These are phyloP conservation scores for Carex scoparia DNA, from an alignment of 176 grass and related monocot species.

Conservation along the genomic window DNA sequence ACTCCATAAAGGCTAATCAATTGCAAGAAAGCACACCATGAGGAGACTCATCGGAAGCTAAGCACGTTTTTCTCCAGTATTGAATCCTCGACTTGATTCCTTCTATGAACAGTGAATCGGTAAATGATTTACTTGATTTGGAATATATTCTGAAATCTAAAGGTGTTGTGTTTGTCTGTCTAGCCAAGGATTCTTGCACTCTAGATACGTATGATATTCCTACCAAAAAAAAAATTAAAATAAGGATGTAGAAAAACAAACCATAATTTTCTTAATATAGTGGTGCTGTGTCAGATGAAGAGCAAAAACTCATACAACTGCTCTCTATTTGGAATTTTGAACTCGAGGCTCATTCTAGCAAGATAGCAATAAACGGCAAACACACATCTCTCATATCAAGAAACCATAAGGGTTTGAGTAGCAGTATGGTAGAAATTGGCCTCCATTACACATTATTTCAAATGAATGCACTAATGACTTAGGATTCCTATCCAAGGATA, in stretches of 20 bases:
- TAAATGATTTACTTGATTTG: conserved; percentile 43
- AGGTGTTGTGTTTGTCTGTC: conserved; percentile 40
- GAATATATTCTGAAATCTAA: conserved; percentile 13
- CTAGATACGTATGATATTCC: conserved; percentile 95
- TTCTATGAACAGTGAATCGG: conserved; percentile 66
- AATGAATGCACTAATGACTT: neutral
- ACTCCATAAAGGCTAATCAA: neutral
- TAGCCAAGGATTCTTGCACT: conserved; percentile 81
- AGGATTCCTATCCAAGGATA: neutral
- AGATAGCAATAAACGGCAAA: neutral
- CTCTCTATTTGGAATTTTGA: neutral
- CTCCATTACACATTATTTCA: neutral
- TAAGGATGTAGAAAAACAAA: neutral
- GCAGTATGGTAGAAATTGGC: neutral
- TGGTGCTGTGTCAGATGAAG: neutral
- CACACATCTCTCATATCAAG: neutral
- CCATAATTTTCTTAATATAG: neutral
- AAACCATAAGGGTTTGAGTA: neutral
- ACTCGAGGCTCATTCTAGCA: neutral
- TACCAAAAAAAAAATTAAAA: conserved; percentile 37
- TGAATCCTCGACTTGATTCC: conserved; percentile 66
- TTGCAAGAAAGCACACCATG: conserved; percentile 43
- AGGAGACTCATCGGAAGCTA: conserved; percentile 39
- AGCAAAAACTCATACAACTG: neutral
- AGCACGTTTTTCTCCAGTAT: conserved; percentile 46